Base-by-base conservation (phyloP, 2,329 filamentous ascomycete species). In the Sporothrix pallida region DNA sequence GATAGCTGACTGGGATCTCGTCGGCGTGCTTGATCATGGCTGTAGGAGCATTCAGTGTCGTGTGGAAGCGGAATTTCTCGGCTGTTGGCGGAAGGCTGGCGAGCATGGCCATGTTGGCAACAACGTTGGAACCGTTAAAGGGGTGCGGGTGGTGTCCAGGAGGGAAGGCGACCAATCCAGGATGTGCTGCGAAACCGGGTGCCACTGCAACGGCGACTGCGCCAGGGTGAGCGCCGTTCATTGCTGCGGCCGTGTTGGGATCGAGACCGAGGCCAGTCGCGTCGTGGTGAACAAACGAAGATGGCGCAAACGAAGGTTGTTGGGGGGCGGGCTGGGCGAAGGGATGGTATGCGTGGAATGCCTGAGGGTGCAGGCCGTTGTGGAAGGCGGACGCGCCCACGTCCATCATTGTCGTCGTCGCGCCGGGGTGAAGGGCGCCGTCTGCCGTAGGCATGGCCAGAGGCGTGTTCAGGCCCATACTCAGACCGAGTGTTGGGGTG, bases 1-100 rank as follows among this genome's bases (percentile, higher is more conserved):
- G 88, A 80, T 99, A 99, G 0, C 95, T 98, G n/a, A 98, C 90
- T 0, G 96, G 96, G 31, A 98, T 97, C 81, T 98, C 95, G 75
- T 97, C 92, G 0, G 90, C 83, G 75, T 94, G 91, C 81, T 93
- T 97, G 79, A 97, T 92, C 96, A 98, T 99, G 8, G 96, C 96
- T 0, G 96, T 99, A 2, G 95, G 94, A 0, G 96, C 95, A 81
- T 97, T 97, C 63, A 99, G 83, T 0, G 93, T 96, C 70, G 93
- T 92, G 80, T 96, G 93, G 80, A 93, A 98, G 56, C 96, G 93
- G 80, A 98, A 98, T 79, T 91, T 92, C 78, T 93, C 91, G 10
- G 86, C 87, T 0, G 86, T 86, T 1, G 86, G 78, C 6, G 88
- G 88, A 48, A 90, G 80, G 1, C 82, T 80, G n/a, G 72, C 72